Percentiles rank a stretch among this genome's conserved stretches.
These are phyloP conservation scores for Yamadazyma sp. DNA, from an alignment of 1,139 yeast species.

Conservation along the genomic window DNA sequence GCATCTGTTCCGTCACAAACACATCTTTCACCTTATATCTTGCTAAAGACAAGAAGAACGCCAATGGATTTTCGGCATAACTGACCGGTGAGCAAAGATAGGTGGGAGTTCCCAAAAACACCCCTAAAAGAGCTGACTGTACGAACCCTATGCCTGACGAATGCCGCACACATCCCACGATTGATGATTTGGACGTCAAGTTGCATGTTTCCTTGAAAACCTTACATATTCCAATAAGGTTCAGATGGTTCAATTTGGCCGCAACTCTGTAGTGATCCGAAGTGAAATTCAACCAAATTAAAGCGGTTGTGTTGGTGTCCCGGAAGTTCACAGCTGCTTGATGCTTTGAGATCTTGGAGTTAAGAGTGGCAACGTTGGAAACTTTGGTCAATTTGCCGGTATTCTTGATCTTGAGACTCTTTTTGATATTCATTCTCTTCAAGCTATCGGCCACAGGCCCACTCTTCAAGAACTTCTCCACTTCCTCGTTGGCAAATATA, in stretches of 20 bases:
- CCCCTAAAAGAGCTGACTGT: constrained; percentile 79
- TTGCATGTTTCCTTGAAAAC: constrained; percentile 91
- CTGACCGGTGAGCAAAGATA: constrained; percentile 77
- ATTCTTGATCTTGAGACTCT: constrained; percentile 60
- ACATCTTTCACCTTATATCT: constrained; percentile 83
- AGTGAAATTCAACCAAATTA: constrained; percentile 69
- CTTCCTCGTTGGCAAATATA: constrained; percentile 76
- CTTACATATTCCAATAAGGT: constrained; percentile 77
- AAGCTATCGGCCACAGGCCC: constrained; percentile 66
- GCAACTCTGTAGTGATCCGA: constrained; percentile 73
- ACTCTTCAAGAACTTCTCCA: constrained; percentile 67
- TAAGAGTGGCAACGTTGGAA: constrained; percentile 47
- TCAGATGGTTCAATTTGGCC: constrained; percentile 61
- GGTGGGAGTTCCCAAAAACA: constrained; percentile 84
- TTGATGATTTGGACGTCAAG: constrained; percentile 66
- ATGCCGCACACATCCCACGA: constrained; percentile 86
- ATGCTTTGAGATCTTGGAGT: constrained; percentile 44
- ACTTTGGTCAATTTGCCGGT: constrained; percentile 66
- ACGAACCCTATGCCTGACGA: constrained; percentile 85
- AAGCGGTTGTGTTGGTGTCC: constrained; percentile 46
- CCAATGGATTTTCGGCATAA: constrained; percentile 71
- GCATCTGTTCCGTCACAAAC: constrained; percentile 82
- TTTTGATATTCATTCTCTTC: constrained; percentile 51
- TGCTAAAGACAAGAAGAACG: constrained; percentile 71
- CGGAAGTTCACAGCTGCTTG: constrained; percentile 46